Evolutionary conservation across 805 yeast genomes (phyloP).

Genomic region (Cyberlindnera americana): DNA sequence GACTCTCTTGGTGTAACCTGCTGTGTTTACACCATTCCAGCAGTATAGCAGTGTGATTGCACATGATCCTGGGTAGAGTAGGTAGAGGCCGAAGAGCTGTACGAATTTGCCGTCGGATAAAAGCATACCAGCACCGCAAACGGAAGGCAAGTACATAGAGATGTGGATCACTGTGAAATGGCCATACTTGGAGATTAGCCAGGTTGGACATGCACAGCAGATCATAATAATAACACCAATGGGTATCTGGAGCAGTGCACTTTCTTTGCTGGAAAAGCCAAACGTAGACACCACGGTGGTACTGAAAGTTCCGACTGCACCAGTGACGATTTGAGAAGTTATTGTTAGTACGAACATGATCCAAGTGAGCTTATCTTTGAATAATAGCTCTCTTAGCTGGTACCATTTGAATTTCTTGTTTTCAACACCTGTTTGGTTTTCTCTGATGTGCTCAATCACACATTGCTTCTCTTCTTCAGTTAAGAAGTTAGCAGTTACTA

Average conservation of each 20-base stretch:
- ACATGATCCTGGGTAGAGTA: conserved; percentile 50
- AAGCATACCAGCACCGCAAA: conserved; percentile 46
- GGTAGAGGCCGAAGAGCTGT: conserved; percentile 43
- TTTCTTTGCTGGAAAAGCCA: conserved; percentile 27
- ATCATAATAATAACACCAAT: conserved; percentile 45
- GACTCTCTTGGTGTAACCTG: conserved; percentile 55
- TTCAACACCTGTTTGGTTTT: conserved; percentile 46
- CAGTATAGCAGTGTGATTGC: conserved; percentile 52
- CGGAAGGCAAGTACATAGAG: conserved; percentile 43
- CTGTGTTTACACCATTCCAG: conserved; percentile 57
- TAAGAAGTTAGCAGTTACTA: conserved; percentile 31
- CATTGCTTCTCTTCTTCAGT: conserved; percentile 35
- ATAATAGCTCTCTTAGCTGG: conserved; percentile 41
- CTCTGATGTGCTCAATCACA: conserved; percentile 38
- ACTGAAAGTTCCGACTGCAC: conserved; percentile 33
- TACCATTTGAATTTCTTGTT: conserved; percentile 37
- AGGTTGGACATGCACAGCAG: conserved; percentile 37
- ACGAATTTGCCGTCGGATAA: conserved; percentile 37
- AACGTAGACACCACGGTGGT: conserved; percentile 17
- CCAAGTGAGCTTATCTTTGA: conserved; percentile 44
- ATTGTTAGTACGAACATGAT: conserved; percentile 39
- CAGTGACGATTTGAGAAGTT: conserved; percentile 43
- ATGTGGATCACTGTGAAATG: conserved; percentile 32
- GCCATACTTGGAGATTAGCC: conserved; percentile 34
- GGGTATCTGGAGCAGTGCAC: conserved; percentile 51